Conservation (phyloP, 805 yeast genomes). For the Candida tammaniensis region DNA sequence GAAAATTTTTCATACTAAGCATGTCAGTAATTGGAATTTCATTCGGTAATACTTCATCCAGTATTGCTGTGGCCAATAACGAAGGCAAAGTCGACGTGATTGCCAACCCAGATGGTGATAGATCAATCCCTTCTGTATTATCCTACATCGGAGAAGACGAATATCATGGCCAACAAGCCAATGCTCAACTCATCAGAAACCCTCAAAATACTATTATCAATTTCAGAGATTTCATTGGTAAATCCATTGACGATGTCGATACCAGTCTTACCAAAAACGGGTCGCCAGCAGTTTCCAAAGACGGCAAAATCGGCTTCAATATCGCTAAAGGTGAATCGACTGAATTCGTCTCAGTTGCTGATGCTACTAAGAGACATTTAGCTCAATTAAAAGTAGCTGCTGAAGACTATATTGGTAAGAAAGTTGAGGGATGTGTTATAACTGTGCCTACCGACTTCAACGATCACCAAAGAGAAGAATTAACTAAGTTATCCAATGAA, state of each 20-base stretch:
- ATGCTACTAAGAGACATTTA: slow-evolving; percentile 81
- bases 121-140: slow-evolving; percentile 89
- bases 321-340: slow-evolving; percentile 46
- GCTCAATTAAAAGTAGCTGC: slow-evolving; percentile 82
- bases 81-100: slow-evolving; percentile 96
- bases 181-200: slow-evolving; percentile 88
- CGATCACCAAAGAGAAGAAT: slow-evolving; percentile 64
- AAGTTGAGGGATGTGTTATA: slow-evolving; percentile 78
- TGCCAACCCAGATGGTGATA: slow-evolving; percentile 99
- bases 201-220: slow-evolving; percentile 80
- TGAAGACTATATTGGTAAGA: slow-evolving; percentile 83
- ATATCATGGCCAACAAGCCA: slow-evolving; percentile 96
- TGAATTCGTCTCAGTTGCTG: slow-evolving; percentile 66
- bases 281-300: slow-evolving; percentile 55
- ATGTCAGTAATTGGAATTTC: slow-evolving; percentile 79
- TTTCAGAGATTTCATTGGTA: slow-evolving; percentile 92
- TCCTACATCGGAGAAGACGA: slow-evolving; percentile 93
- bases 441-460: slow-evolving; percentile 89
- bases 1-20: slow-evolving; percentile 4
- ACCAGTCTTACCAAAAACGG: slow-evolving; percentile 52
- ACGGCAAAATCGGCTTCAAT: slow-evolving; percentile 68
- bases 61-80: slow-evolving; percentile 79
- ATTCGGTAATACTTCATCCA: slow-evolving; percentile 93
- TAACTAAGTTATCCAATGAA: slow-evolving; percentile 57
- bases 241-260: slow-evolving; percentile 66